Evolutionary conservation across 2,329 filamentous ascomycete species (phyloP), one percentile per base, ranked within the genome.

Genomic region (Coniella vitis): DNA sequence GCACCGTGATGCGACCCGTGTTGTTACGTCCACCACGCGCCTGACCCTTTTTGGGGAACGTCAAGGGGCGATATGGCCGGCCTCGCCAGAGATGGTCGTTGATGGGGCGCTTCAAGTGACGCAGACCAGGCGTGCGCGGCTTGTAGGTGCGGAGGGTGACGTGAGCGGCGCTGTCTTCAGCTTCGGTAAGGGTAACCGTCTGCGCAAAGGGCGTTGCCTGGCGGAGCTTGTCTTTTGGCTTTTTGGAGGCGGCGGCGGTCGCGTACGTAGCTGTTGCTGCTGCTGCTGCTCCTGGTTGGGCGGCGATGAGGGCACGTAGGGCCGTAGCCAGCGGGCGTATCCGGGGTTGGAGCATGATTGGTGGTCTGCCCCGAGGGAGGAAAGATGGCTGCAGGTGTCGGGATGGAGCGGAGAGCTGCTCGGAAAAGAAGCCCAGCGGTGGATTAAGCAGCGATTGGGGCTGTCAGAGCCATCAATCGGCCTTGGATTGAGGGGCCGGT

Each of bases 31-130:
- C 93, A 67, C 93, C 94, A 66, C 95, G 93, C 45, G 81, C 84
- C 60, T 95, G 90, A 14, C 93, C 93, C 66, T 91, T 91, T 67
- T 96, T 95, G 34, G 90, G 82, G 61, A 89, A 87, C 10, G 94
- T 98, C 66, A 98, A 76, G 44, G 84, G 81, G 31, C 87, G 74
- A 57, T 86, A 83, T 1, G 93, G 88, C 49, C 90, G 78, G 51
- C 93, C 93, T 69, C 95, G 96, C 89, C 89, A 97, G 39, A 98
- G 73, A 67, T 98, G 93, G 61, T 96, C 90, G 69, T 97, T 97
- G 69, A 96, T 84, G 13, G 93, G 90, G 38, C 93, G 81, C 66
- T 85, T 86, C 56, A 98, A 74, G 78, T 98, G 93, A 61, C 93
- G 84, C 51, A 95, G 69, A 77, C 93, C 93, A 12, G 91, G 91